Percentiles rank a stretch among this genome's conserved stretches.
phyloP scores from a whole-genome alignment of 495 filamentous ascomycete genomes.

The Umbilicaria muhlenbergii region DNA sequence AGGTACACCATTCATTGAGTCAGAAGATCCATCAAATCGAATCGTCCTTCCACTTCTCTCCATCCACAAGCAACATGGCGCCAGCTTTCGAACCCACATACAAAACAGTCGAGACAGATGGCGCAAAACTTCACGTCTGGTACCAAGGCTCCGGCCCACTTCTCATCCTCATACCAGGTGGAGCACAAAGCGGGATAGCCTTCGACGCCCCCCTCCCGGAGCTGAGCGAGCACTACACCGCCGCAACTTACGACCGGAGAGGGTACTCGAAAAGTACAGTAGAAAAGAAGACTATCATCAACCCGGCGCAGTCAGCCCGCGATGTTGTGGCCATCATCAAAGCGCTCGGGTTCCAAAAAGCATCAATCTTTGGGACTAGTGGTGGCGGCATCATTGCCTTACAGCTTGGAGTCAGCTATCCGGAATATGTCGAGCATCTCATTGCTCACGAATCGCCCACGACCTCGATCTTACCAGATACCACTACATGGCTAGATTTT shows the following conservation, averaged over 20 bases:
- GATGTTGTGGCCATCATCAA: conserved; percentile 14
- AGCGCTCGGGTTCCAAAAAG: conserved; percentile 10
- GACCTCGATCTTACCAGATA: conserved; percentile 10
- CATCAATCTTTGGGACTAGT: conserved; percentile 16
- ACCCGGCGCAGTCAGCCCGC: conserved; percentile 12
- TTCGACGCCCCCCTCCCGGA: conserved; percentile 11
- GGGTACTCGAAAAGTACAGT: conserved; percentile 12
- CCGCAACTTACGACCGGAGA: conserved; percentile 15
- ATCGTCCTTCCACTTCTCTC: no score
- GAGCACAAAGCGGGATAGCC: conserved; percentile 14
- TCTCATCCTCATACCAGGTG: conserved; percentile 16
- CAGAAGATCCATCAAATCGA: no score
- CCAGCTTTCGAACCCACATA: no score
- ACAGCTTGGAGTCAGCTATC: conserved; percentile 16
- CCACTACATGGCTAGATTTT: conserved; percentile 4
- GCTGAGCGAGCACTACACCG: conserved; percentile 11
- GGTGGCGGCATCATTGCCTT: conserved; percentile 14
- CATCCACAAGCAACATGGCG: no score
- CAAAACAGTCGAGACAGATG: conserved; percentile 11
- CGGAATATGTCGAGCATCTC: conserved; percentile 10
- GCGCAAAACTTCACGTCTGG: conserved; percentile 15
- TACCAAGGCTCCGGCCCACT: conserved; percentile 14
- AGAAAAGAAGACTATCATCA: conserved; percentile 5
- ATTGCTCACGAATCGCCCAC: conserved; percentile 16
- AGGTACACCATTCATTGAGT: no score